Evolutionary conservation across 1,284 basidiomycete species (phyloP).

Genomic region (Tilletia indica): DNA sequence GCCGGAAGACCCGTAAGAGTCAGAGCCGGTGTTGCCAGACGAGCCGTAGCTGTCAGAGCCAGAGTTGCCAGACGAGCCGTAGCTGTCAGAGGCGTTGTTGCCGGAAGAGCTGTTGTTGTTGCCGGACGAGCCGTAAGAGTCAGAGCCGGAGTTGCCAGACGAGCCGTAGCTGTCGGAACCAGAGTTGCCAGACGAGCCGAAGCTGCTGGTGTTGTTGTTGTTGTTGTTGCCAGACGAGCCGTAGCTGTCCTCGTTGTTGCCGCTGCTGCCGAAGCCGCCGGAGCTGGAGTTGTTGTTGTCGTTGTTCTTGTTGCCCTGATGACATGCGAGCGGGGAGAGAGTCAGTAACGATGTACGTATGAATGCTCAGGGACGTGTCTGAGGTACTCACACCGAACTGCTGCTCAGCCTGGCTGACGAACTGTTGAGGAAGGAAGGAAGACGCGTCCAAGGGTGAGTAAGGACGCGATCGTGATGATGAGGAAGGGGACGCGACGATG

Average conservation of each 20-base stretch:
- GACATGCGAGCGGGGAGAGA: slow-evolving; percentile 23
- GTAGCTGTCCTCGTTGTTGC: slow-evolving; percentile 22
- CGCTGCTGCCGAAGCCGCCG: slow-evolving; percentile 18
- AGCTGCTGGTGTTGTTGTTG: slow-evolving; percentile 18
- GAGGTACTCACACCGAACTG: slow-evolving; percentile 8
- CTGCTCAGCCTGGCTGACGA: slow-evolving; percentile 11
- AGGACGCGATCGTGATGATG: background rate
- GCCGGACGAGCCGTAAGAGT: background rate
- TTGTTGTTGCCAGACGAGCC: slow-evolving; percentile 12
- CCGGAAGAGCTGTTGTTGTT: slow-evolving; percentile 23
- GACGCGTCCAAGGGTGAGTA: background rate
- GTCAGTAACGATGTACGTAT: background rate
- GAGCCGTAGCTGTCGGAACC: slow-evolving; percentile 3
- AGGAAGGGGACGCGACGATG: background rate
- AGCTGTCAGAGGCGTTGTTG: slow-evolving; percentile 18
- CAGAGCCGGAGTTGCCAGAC: slow-evolving; percentile 17
- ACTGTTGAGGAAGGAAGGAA: background rate
- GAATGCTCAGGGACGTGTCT: background rate
- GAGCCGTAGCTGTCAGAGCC: slow-evolving; percentile 14
- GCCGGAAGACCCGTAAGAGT: slow-evolving; percentile 21
- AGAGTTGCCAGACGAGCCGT: slow-evolving; percentile 18
- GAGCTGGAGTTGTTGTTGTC: slow-evolving; percentile 23
- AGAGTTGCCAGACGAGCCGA: background rate
- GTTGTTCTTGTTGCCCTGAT: slow-evolving; percentile 29
- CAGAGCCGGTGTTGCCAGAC: background rate